phyloP scores from a whole-genome alignment of 345 rosid genomes.

The Camelina hispida region DNA sequence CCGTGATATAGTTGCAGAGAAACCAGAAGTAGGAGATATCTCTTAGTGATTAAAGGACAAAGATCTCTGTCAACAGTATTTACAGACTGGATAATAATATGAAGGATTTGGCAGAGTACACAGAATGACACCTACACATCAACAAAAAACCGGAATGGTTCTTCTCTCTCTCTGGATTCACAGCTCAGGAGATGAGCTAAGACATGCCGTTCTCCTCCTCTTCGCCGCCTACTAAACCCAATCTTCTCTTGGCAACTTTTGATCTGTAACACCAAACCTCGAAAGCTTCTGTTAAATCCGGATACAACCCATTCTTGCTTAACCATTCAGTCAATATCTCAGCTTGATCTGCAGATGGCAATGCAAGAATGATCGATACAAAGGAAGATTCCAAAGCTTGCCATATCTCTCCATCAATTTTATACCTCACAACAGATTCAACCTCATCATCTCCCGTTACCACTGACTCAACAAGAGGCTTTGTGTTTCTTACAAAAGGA shows the following conservation, averaged over 20 bases:
- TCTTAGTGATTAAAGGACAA: neutral
- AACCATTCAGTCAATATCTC: constrained; percentile 87
- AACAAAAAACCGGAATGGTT: neutral
- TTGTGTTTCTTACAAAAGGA: constrained; percentile 73
- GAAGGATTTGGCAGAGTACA: constrained; percentile 12
- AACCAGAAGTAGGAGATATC: neutral
- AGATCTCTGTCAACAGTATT: constrained; percentile 21
- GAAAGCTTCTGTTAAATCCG: constrained; percentile 88
- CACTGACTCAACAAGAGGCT: constrained; percentile 62
- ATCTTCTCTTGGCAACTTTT: constrained; percentile 76
- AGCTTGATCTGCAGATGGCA: constrained; percentile 85
- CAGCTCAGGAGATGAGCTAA: constrained; percentile 15
- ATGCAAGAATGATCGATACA: constrained; percentile 68
- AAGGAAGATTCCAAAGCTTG: constrained; percentile 78
- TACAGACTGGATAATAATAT: constrained; percentile 22
- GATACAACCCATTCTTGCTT: constrained; percentile 63
- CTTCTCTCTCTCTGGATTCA: constrained; percentile 17
- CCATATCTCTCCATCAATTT: constrained; percentile 78
- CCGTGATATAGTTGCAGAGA: neutral
- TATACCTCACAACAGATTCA: constrained; percentile 40
- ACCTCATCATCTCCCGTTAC: constrained; percentile 38
- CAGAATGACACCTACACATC: neutral
- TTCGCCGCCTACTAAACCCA: constrained; percentile 47
- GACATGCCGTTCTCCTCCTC: constrained; percentile 41
- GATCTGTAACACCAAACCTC: constrained; percentile 91